These are phyloP conservation scores for Hypoxylon sp. DNA, from an alignment of 2,329 filamentous ascomycete genomes.

Conservation along the genomic window DNA sequence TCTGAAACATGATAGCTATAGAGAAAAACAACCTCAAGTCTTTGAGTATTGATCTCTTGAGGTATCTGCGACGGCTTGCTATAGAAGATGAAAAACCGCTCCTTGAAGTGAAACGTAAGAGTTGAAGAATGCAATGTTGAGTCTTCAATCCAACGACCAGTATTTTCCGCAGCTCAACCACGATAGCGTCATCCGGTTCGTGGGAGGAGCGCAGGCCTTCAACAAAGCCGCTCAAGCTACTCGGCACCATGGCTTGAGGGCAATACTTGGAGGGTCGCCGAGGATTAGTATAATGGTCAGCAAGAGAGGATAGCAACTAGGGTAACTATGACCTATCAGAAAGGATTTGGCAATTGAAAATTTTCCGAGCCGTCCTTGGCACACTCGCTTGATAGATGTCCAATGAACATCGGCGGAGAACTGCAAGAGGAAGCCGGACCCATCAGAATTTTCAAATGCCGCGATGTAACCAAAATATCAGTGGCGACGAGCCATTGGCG, in stretches of 20 bases:
- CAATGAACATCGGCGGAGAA: conserved; percentile 28
- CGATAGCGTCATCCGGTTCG: conserved; percentile 6
- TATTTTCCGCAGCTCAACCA: conserved; percentile 15
- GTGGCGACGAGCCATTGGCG: conserved; percentile 33
- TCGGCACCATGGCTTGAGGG: conserved; percentile 6
- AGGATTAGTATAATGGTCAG: conserved; percentile 29
- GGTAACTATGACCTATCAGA: conserved; percentile 35
- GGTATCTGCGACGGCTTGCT: background rate
- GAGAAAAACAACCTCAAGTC: conserved; percentile 3
- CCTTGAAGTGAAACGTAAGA: background rate
- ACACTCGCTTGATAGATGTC: conserved; percentile 17
- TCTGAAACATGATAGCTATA: background rate
- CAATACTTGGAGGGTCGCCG: conserved; percentile 18
- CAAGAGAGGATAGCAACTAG: conserved; percentile 21
- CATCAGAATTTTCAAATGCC: conserved; percentile 30
- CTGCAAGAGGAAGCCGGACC: conserved; percentile 26
- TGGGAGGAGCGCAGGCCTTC: conserved; percentile 15
- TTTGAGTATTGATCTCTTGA: background rate
- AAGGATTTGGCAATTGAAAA: conserved; percentile 14
- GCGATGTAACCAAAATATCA: conserved; percentile 42
- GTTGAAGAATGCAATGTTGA: conserved; percentile 4
- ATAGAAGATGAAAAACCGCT: background rate
- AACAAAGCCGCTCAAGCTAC: conserved; percentile 1
- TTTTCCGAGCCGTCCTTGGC: conserved; percentile 34
- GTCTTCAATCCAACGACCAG: conserved; percentile 2